These are phyloP conservation scores for Annulohypoxylon moriforme DNA, from an alignment of 495 filamentous ascomycete species.

Conservation along the genomic window DNA sequence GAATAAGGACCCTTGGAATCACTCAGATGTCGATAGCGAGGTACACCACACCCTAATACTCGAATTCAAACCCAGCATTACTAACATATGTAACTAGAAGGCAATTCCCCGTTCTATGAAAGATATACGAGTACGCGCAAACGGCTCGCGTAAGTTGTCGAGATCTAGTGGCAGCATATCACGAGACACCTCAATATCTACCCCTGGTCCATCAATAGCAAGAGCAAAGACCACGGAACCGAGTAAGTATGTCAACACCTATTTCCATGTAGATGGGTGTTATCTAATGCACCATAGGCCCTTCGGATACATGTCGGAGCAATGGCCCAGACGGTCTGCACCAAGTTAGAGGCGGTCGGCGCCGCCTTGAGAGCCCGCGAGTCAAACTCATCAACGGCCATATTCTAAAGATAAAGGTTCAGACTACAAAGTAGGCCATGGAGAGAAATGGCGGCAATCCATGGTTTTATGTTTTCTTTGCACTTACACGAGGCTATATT, in stretches of 20 bases:
- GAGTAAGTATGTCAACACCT: conserved; percentile 41
- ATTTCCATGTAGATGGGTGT: not conserved
- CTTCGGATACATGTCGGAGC: conserved; percentile 48
- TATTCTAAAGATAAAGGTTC: conserved; percentile 23
- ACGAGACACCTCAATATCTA: conserved; percentile 29
- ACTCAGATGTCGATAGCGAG: conserved; percentile 39
- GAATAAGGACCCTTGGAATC: conserved; percentile 46
- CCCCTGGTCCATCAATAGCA: conserved; percentile 22
- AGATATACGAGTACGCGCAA: conserved; percentile 5
- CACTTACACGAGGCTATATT: not conserved
- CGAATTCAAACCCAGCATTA: not conserved
- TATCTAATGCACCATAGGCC: conserved; percentile 32
- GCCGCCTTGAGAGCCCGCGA: not conserved
- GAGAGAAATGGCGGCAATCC: not conserved
- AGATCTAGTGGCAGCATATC: conserved; percentile 28
- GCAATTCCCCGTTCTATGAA: conserved; percentile 29
- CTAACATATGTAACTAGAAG: conserved; percentile 24
- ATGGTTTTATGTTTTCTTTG: conserved; percentile 2
- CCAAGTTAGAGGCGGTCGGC: conserved; percentile 33
- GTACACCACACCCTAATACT: conserved; percentile 4
- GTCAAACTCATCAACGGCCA: conserved; percentile 31
- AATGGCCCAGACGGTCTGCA: conserved; percentile 47
- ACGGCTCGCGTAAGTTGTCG: conserved; percentile 16
- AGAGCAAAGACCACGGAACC: conserved; percentile 40
- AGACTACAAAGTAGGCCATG: not conserved